Percentiles rank a stretch among this genome's conserved stretches.
Evolutionary conservation across 768 basidiomycete species (phyloP).

Genomic region (Rhizopogon vulgaris): DNA sequence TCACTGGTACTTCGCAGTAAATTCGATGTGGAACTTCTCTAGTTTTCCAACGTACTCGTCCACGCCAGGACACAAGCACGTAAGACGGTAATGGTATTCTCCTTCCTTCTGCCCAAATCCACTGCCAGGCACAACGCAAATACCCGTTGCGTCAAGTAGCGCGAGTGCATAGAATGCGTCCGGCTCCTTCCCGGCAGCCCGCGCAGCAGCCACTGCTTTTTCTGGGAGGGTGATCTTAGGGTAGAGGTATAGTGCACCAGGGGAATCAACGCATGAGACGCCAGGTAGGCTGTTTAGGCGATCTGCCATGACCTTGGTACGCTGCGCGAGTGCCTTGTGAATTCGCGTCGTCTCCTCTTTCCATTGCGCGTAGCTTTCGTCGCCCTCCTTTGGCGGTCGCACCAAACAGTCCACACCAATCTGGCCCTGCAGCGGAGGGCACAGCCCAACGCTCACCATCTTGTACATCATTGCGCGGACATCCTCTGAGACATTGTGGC

Average conservation of each 20-base stretch:
- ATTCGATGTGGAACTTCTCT: slow-evolving; percentile 65
- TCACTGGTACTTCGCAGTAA: slow-evolving; percentile 43
- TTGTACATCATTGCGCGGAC: slow-evolving; percentile 90
- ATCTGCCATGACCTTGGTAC: slow-evolving; percentile 67
- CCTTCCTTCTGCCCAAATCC: slow-evolving; percentile 94
- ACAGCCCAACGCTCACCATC: slow-evolving; percentile 87
- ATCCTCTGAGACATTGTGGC: slow-evolving; percentile 71
- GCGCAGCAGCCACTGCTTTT: slow-evolving; percentile 69
- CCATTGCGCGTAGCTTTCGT: slow-evolving; percentile 74
- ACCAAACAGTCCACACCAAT: slow-evolving; percentile 93
- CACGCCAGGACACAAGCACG: slow-evolving; percentile 90
- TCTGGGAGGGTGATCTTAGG: slow-evolving; percentile 73
- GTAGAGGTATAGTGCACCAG: slow-evolving; percentile 93
- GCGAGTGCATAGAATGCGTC: slow-evolving; percentile 86
- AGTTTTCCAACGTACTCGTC: slow-evolving; percentile 88
- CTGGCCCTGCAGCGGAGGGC: slow-evolving; percentile 87
- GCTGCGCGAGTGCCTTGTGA: slow-evolving; percentile 64
- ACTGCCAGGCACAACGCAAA: slow-evolving; percentile 89
- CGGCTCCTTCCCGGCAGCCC: slow-evolving; percentile 65
- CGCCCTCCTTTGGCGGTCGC: slow-evolving; percentile 76
- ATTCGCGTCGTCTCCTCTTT: slow-evolving; percentile 78
- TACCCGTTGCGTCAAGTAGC: slow-evolving; percentile 83
- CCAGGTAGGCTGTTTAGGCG: slow-evolving; percentile 81
- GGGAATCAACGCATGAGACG: slow-evolving; percentile 84
- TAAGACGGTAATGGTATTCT: slow-evolving; percentile 87